Conservation (phyloP, 805 yeast species). For the Huiozyma sinensis region DNA sequence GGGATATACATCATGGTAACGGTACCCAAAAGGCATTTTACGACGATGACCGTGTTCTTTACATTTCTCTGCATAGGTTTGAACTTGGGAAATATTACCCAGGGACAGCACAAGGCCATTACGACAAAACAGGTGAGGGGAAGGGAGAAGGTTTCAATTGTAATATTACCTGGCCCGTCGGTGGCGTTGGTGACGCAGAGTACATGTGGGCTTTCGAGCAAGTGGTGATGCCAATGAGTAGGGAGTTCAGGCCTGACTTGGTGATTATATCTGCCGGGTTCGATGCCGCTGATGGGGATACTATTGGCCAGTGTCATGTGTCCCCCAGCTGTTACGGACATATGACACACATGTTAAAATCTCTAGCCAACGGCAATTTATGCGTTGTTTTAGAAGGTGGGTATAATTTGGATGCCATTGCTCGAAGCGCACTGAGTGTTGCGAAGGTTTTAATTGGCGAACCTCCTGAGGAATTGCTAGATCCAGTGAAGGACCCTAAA, state of each 20-base stretch:
- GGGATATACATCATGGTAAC: constrained; percentile 99
- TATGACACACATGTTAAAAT: constrained; percentile 86
- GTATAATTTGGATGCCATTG: constrained; percentile 82
- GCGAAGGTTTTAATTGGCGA: constrained; percentile 88
- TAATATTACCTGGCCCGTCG: constrained; percentile 87
- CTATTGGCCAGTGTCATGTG: constrained; percentile 92
- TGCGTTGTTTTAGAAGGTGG: constrained; percentile 96
- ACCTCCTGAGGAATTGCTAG: constrained; percentile 74
- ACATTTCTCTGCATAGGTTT: constrained; percentile 84
- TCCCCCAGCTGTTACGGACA: constrained; percentile 94
- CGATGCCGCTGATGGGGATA: constrained; percentile 98
- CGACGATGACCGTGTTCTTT: constrained; percentile 81
- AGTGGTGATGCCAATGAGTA: constrained; percentile 77
- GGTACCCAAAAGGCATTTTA: constrained; percentile 93
- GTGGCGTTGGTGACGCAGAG: constrained; percentile 93
- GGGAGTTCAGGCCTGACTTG: constrained; percentile 86
- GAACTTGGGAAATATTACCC: constrained; percentile 92
- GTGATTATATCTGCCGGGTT: constrained; percentile 92
- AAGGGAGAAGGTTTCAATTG: constrained; percentile 79
- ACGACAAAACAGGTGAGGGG: constrained; percentile 75
- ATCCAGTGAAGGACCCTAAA: constrained; percentile 44
- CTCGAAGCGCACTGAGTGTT: constrained; percentile 83
- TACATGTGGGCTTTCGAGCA: constrained; percentile 83
- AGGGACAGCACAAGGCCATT: constrained; percentile 78
- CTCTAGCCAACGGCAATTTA: constrained; percentile 77